Evolutionary conservation across 352 stramenopile genomes (phyloP).

Genomic region (Blastocystis sp.): DNA sequence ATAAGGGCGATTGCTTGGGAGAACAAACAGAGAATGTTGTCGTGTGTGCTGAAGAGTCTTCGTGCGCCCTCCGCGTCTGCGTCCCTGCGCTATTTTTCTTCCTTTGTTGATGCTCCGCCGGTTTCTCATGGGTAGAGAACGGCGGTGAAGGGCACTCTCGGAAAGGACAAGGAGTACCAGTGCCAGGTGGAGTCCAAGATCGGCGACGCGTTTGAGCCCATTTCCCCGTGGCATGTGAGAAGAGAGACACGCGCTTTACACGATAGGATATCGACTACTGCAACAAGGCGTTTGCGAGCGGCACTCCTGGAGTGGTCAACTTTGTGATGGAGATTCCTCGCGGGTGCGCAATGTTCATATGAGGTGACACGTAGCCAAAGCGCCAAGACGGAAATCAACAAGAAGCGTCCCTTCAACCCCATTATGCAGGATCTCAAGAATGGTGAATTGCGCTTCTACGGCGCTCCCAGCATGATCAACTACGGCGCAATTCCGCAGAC

Average conservation of each 20-base stretch:
- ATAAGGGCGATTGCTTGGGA: neutral
- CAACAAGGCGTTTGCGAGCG: neutral
- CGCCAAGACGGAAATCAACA: constrained; percentile 97
- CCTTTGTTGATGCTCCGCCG: constrained; percentile 8
- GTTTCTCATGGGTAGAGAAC: constrained; percentile 26
- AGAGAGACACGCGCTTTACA: neutral
- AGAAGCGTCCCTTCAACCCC: constrained; percentile 85
- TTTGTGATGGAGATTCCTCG: constrained; percentile 69
- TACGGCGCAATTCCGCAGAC: constrained; percentile 96
- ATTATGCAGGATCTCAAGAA: constrained; percentile 98
- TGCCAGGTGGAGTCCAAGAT: constrained; percentile 30
- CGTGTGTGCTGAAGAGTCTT: neutral
- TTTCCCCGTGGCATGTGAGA: constrained; percentile 61
- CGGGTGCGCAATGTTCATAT: constrained; percentile 26
- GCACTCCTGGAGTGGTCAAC: constrained; percentile 26
- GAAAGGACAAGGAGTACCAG: constrained; percentile 58
- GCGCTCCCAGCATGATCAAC: constrained; percentile 84
- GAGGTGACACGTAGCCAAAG: constrained; percentile 19
- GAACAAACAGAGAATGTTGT: constrained; percentile 3
- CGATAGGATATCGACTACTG: constrained; percentile 15
- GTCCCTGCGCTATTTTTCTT: neutral
- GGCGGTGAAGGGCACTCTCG: neutral
- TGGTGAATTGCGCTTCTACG: constrained; percentile 85
- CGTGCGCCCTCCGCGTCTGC: neutral
- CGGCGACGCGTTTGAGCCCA: neutral